Base-by-base conservation (phyloP, 2,329 filamentous ascomycete species). In the Balansia obtecta region DNA sequence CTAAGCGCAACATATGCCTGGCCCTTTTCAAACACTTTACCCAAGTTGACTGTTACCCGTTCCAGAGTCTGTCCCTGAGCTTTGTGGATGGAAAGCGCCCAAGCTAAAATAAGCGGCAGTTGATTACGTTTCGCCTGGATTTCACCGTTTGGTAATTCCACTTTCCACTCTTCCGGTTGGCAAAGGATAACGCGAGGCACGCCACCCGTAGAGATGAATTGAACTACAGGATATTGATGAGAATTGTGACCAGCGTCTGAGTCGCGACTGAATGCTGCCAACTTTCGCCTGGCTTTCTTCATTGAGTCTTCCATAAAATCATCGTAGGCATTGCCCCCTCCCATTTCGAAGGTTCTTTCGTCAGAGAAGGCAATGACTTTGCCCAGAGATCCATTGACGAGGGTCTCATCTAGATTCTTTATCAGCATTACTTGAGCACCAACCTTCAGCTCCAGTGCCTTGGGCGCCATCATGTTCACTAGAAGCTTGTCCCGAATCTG, bases 361-460 rank as follows among this genome's bases (percentile, higher is more conserved):
- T 69, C 67, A 3, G 67, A 65, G 52, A 69, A 69, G 5, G 60
- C 66, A 51, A 69, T 76, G 4, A 98, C 85, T 54, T 86, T 90
- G 22, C 93, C 93, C 10, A 98, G 74, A 0, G 91, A 95, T 4
- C 93, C 93, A 62, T 98, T 98, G 57, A 97, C 93, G 0, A 98
- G 76, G 0, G 80, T 83, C 39, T 95, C 88, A 61, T 98, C 93
- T 69, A 97, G 84, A 60, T 98, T 98, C 67, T 98, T 98, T 74
- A 98, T 96, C n/a, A 98, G 73, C 93, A 98, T 98, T 43, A 98
- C 94, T 63, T 98, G 94, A 0, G 93, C 88, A 10, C 89, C 88
- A 55, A 93, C 84, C 66, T 96, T 97, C 32, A 98, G 70, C 34
- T 86, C 80, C 18, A 98, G 79, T 0, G 68, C 63, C 58, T 85